phyloP scores from a whole-genome alignment of 495 filamentous ascomycete genomes.

The Penicillium bialowiezense region DNA sequence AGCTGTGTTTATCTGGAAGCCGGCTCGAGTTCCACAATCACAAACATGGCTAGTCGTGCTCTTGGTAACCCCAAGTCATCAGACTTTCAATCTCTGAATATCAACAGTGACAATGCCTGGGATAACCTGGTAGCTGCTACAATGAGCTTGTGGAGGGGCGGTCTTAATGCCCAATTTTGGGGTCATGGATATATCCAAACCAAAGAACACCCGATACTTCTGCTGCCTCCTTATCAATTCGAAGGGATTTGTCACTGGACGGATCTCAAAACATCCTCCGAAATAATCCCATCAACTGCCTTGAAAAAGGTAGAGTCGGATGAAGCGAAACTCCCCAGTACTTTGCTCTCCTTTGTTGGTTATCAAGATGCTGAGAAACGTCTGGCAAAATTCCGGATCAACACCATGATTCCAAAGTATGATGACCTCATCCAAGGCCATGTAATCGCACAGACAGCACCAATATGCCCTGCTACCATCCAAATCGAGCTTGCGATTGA shows the following conservation, averaged over 20 bases:
- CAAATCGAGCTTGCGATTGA: slow-evolving; percentile 46
- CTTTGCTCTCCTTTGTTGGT: background rate
- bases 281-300: no score
- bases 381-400: background rate
- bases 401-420: background rate
- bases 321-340: background rate
- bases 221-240: background rate
- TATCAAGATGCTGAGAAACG: background rate
- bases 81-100: background rate
- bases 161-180: background rate
- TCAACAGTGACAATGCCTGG: background rate
- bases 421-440: slow-evolving; percentile 18
- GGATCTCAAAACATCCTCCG: background rate
- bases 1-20: background rate
- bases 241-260: background rate
- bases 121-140: background rate
- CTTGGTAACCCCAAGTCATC: background rate
- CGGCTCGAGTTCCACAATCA: background rate
- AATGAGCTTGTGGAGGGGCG: background rate
- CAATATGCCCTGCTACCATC: slow-evolving; percentile 46
- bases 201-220: no score
- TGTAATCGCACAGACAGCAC: slow-evolving; percentile 46
- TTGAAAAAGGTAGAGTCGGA: background rate
- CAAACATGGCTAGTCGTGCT: background rate
- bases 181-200: background rate